These are phyloP conservation scores for Naganishia sp. DNA, from an alignment of 1,284 basidiomycete genomes.

Conservation along the genomic window DNA sequence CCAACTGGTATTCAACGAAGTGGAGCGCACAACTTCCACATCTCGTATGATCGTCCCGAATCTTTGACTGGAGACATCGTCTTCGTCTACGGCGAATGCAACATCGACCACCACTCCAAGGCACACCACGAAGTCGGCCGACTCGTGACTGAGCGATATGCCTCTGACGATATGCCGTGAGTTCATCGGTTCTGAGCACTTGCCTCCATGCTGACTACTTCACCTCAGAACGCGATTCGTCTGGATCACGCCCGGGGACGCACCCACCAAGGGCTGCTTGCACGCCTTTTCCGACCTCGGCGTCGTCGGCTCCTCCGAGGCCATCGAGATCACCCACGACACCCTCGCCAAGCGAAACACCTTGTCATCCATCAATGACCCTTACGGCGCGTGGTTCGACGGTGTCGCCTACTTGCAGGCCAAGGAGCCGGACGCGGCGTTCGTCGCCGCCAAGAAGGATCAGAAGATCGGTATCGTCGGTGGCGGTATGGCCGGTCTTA, in stretches of 20 bases:
- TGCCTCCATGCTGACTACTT: background rate
- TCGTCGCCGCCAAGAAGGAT: slow-evolving; percentile 37
- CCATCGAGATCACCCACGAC: slow-evolving; percentile 20
- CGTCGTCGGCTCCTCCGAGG: slow-evolving; percentile 30
- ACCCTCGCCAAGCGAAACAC: slow-evolving; percentile 34
- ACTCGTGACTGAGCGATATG: slow-evolving; percentile 28
- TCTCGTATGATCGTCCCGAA: slow-evolving; percentile 29
- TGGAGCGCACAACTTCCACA: slow-evolving; percentile 35
- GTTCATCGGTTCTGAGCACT: background rate
- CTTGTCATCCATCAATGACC: slow-evolving; percentile 34
- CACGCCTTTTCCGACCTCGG: slow-evolving; percentile 34
- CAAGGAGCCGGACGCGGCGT: slow-evolving; percentile 33
- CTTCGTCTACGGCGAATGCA: slow-evolving; percentile 35
- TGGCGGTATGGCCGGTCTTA: slow-evolving; percentile 39
- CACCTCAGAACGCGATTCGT: slow-evolving; percentile 34
- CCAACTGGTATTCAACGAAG: slow-evolving; percentile 27
- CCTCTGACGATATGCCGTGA: slow-evolving; percentile 34
- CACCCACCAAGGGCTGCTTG: slow-evolving; percentile 33
- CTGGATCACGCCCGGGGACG: slow-evolving; percentile 35
- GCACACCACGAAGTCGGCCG: slow-evolving; percentile 36
- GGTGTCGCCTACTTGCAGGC: slow-evolving; percentile 36
- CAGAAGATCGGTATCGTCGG: slow-evolving; percentile 40
- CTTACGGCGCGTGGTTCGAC: slow-evolving; percentile 39
- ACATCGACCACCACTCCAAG: slow-evolving; percentile 31
- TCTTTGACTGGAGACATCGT: slow-evolving; percentile 31